Conservation (phyloP, 2,329 filamentous ascomycete genomes). For the Fusarium solani-melongenae region DNA sequence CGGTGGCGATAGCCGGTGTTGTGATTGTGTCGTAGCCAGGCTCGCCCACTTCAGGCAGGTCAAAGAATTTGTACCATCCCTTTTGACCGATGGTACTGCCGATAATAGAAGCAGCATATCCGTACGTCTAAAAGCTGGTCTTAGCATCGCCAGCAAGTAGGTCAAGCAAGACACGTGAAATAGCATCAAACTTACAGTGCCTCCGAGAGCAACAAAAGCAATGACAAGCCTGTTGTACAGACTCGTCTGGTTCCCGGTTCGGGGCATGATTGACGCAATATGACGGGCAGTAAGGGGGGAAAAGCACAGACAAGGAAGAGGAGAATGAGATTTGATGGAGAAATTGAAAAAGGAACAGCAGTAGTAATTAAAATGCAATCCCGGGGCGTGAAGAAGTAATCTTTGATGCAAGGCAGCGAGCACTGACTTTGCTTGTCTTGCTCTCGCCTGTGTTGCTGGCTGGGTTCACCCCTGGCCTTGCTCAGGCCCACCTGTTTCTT, state of each 20-base stretch:
- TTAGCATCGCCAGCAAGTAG: not conserved
- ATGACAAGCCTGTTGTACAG: conserved; percentile 50
- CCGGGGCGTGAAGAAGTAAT: not conserved
- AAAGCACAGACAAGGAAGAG: not conserved
- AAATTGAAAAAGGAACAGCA: not conserved
- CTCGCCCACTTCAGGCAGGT: conserved; percentile 55
- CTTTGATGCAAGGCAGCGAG: not conserved
- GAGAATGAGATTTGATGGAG: not conserved
- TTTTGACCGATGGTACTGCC: conserved; percentile 63
- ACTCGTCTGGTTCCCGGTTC: conserved; percentile 39
- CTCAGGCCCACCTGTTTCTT: not conserved
- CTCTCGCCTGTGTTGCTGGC: not conserved
- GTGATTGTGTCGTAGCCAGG: conserved; percentile 58
- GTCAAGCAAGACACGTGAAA: not conserved
- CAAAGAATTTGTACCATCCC: conserved; percentile 62
- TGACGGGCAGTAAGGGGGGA: not conserved
- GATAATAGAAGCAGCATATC: conserved; percentile 62
- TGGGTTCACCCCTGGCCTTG: not conserved
- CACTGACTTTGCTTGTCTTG: not conserved
- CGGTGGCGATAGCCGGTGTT: conserved; percentile 59
- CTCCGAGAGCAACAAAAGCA: conserved; percentile 49
- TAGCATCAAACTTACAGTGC: conserved; percentile 39
- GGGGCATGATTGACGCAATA: conserved; percentile 8
- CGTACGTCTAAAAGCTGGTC: conserved; percentile 54
- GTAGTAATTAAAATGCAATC: not conserved